phyloP scores from a whole-genome alignment of 1,139 yeast genomes.

The Torulaspora pretoriensis region DNA sequence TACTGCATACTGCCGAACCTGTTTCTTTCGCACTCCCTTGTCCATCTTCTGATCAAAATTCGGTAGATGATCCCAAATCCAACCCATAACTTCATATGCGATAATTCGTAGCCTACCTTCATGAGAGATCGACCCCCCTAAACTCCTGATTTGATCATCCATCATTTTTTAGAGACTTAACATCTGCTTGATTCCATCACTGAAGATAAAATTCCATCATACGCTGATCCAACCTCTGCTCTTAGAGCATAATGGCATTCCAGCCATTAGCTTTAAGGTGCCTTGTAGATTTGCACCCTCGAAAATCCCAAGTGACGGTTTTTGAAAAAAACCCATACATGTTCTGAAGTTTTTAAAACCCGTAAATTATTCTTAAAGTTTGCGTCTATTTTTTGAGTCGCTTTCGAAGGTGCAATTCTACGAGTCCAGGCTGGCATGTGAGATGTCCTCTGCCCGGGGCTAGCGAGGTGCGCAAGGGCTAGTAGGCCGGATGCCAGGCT shows the following conservation, averaged over 20 bases:
- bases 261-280: not conserved
- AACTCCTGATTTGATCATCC: not conserved
- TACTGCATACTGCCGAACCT: conserved; percentile 12
- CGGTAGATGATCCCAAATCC: conserved; percentile 11
- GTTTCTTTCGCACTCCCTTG: conserved; percentile 8
- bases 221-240: too few relatives aligned
- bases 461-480: not conserved
- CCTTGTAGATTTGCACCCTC: not conserved
- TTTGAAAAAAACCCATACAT: conserved; percentile 4
- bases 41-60: conserved; percentile 15
- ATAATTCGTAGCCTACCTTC: not conserved
- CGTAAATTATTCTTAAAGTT: not conserved
- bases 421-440: too few relatives aligned
- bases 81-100: not conserved
- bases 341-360: not conserved
- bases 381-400: conserved; percentile 5
- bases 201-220: too few relatives aligned
- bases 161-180: not conserved
- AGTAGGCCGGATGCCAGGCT: not conserved
- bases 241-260: too few relatives aligned
- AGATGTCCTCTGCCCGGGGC: too few relatives aligned
- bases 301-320: not conserved
- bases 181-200: too few relatives aligned
- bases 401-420: not conserved
- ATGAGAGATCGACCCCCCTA: not conserved